phyloP scores from a whole-genome alignment of 2,329 filamentous ascomycete species.

The Talaromyces piceae region DNA sequence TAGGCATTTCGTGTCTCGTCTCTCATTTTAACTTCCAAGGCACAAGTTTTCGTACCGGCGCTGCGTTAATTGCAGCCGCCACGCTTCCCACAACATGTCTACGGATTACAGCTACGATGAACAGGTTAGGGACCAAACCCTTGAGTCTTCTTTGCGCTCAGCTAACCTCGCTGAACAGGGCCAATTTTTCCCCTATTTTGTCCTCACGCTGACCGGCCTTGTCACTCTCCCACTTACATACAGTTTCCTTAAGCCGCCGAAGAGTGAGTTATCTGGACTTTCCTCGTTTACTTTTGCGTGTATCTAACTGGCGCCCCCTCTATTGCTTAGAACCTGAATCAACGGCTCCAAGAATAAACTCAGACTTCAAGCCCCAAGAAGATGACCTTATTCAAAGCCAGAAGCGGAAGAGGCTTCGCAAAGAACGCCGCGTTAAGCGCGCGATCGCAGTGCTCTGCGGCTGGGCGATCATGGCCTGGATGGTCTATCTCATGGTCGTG shows the following conservation, averaged over 20 bases:
- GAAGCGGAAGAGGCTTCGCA: constrained; percentile 79
- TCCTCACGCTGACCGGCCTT: constrained; percentile 80
- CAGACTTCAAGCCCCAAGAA: constrained; percentile 74
- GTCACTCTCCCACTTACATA: constrained; percentile 88
- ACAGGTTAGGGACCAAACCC: constrained; percentile 49
- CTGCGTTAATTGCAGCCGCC: constrained; percentile 7
- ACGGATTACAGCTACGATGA: constrained; percentile 98
- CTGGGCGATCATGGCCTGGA: constrained; percentile 78
- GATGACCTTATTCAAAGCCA: constrained; percentile 73
- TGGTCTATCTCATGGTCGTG: constrained; percentile 82
- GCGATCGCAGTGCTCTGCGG: constrained; percentile 66
- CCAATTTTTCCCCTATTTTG: constrained; percentile 98
- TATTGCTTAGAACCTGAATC: constrained; percentile 63
- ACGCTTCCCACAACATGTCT: constrained; percentile 48
- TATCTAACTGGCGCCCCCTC: constrained; percentile 8
- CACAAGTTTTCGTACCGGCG: not conserved
- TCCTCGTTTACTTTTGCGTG: not conserved
- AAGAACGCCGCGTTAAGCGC: constrained; percentile 82
- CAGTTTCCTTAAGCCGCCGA: constrained; percentile 71
- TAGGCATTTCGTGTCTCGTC: not conserved
- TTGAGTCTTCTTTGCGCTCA: not conserved
- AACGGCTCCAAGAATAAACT: constrained; percentile 73
- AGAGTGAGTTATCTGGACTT: constrained; percentile 39
- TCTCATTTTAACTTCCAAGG: not conserved
- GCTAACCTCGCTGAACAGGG: constrained; percentile 46